These are phyloP conservation scores for Diaporthe aspalathi DNA, from an alignment of 2,329 filamentous ascomycete species.

Conservation along the genomic window DNA sequence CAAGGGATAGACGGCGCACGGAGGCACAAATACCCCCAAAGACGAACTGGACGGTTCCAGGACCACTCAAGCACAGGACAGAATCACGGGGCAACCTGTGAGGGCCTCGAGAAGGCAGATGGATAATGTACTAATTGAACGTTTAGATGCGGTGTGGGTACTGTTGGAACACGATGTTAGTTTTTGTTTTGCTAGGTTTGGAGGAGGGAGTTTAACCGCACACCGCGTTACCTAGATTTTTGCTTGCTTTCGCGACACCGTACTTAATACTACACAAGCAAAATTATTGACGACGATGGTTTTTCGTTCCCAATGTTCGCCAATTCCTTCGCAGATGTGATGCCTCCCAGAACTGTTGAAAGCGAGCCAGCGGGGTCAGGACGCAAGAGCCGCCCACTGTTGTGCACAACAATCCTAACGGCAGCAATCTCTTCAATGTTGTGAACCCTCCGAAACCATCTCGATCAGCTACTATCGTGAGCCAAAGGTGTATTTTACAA, in stretches of 20 bases:
- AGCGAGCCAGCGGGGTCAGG: too few relatives aligned
- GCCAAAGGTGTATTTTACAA: not conserved
- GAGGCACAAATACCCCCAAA: conserved; percentile 16
- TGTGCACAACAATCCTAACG: too few relatives aligned
- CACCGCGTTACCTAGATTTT: not conserved
- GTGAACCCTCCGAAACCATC: too few relatives aligned
- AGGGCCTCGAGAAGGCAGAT: not conserved
- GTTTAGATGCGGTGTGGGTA: not conserved
- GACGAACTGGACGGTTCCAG: conserved; percentile 18
- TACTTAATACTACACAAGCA: conserved; percentile 13
- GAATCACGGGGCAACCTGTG: conserved; percentile 19
- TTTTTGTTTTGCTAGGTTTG: not conserved
- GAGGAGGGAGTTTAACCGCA: not conserved
- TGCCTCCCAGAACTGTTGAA: too few relatives aligned
- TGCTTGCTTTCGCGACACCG: conserved; percentile 17
- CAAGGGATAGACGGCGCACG: conserved; percentile 33
- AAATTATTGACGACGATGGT: not conserved
- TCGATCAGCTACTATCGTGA: too few relatives aligned
- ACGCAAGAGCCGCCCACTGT: too few relatives aligned
- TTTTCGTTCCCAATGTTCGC: not conserved
- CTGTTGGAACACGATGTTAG: not conserved
- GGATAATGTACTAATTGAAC: conserved; percentile 22
- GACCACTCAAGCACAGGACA: conserved; percentile 7
- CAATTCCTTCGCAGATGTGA: too few relatives aligned
- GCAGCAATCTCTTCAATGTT: too few relatives aligned